These are phyloP conservation scores for Neopestalotiopsis rosae DNA, from an alignment of 2,329 filamentous ascomycete species.

Conservation along the genomic window DNA sequence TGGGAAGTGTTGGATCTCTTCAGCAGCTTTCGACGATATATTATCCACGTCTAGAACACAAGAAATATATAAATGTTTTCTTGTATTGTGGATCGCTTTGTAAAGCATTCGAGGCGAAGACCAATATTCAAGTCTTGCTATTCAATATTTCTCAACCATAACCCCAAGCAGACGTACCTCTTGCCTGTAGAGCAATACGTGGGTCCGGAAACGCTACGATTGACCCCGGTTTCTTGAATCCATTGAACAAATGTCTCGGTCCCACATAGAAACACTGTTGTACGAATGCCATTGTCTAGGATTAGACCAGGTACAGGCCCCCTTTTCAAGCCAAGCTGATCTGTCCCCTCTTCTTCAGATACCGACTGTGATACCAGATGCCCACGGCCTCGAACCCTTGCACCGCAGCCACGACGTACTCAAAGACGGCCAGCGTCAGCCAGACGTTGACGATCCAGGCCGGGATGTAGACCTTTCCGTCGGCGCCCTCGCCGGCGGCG, in stretches of 20 bases:
- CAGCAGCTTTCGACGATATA: not conserved
- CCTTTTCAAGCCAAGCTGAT: constrained; percentile 17
- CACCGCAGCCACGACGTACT: constrained; percentile 16
- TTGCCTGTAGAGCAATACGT: too few relatives aligned
- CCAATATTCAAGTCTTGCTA: too few relatives aligned
- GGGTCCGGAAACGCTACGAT: too few relatives aligned
- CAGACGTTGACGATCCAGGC: constrained; percentile 19
- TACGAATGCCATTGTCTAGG: too few relatives aligned
- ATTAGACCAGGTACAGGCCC: too few relatives aligned
- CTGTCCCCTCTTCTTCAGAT: constrained; percentile 20
- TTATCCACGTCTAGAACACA: not conserved
- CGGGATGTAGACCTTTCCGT: constrained; percentile 1
- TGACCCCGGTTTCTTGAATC: too few relatives aligned
- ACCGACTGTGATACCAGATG: constrained; percentile 20
- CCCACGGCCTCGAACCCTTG: constrained; percentile 19
- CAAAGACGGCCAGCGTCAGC: constrained; percentile 15
- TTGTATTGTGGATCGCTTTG: too few relatives aligned
- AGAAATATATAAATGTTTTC: not conserved
- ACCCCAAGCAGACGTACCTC: too few relatives aligned
- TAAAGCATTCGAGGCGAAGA: too few relatives aligned
- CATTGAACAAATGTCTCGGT: too few relatives aligned
- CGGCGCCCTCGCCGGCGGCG: not conserved
- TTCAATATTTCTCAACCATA: too few relatives aligned
- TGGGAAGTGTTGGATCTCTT: not conserved
- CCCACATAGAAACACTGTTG: too few relatives aligned